Conservation (phyloP, 805 yeast genomes). For the Myxozyma nipponensis region DNA sequence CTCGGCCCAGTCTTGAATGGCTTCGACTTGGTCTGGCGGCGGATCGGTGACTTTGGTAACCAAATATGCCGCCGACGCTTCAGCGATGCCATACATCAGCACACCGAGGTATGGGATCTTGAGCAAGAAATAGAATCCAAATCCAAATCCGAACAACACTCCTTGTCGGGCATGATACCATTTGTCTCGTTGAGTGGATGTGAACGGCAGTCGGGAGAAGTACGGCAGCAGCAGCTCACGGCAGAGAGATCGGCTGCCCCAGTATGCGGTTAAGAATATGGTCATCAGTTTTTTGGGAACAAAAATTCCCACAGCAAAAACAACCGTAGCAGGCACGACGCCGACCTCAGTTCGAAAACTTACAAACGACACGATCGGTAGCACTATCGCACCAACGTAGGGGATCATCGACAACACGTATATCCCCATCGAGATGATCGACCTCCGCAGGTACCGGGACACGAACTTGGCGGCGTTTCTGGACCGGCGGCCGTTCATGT, state of each 20-base stretch:
- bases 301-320: constrained; percentile 39
- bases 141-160: constrained; percentile 53
- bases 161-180: constrained; percentile 57
- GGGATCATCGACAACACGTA: constrained; percentile 43
- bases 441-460: constrained; percentile 32
- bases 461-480: constrained; percentile 29
- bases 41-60: constrained; percentile 45
- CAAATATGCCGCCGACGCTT: constrained; percentile 51
- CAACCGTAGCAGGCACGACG: constrained; percentile 41
- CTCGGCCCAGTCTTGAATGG: constrained; percentile 14
- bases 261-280: constrained; percentile 43
- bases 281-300: constrained; percentile 40
- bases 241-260: constrained; percentile 46
- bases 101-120: constrained; percentile 47
- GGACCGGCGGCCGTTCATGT: too few relatives aligned
- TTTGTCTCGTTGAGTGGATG: constrained; percentile 37
- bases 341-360: constrained; percentile 48
- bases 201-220: constrained; percentile 47
- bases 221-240: constrained; percentile 51
- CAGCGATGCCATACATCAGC: constrained; percentile 50
- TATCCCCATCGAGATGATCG: constrained; percentile 36
- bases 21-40: constrained; percentile 15
- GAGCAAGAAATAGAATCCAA: constrained; percentile 45
- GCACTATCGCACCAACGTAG: constrained; percentile 41
- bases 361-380: constrained; percentile 45